A percentile compares a stretch with the other conserved stretches of the same genome.
phyloP scores from a whole-genome alignment of 306 rosid species.

The Betula pendula region DNA sequence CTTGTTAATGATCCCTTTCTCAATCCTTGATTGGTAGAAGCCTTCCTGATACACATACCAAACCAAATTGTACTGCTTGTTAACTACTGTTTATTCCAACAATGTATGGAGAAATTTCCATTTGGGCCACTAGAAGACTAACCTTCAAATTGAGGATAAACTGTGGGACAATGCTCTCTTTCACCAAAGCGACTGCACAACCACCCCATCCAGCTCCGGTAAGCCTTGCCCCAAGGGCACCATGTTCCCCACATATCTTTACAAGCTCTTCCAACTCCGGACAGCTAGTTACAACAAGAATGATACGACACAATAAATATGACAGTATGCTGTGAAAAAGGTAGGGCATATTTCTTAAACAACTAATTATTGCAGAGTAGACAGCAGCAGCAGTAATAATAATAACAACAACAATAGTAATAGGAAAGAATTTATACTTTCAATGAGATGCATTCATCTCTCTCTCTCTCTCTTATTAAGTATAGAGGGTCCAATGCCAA shows the following conservation, averaged over 20 bases:
- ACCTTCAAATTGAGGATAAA: conserved; percentile 90
- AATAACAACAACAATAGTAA: too few species aligned
- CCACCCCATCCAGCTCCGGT: conserved; percentile 99
- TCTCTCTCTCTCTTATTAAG: not conserved
- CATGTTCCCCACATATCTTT: conserved; percentile 49
- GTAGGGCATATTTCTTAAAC: not conserved
- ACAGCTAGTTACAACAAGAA: conserved; percentile 54
- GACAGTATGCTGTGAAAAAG: not conserved
- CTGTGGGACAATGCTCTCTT: conserved; percentile 82
- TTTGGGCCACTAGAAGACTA: conserved; percentile 9
- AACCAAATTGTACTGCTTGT: conserved; percentile 8
- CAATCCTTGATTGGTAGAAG: conserved; percentile 72
- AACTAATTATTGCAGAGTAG: not conserved
- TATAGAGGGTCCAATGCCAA: not conserved
- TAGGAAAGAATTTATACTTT: too few species aligned
- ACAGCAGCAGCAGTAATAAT: not conserved
- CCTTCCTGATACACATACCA: conserved; percentile 52
- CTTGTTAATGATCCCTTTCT: conserved; percentile 54
- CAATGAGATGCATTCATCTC: too few species aligned
- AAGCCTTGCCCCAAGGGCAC: conserved; percentile 94
- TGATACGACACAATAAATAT: not conserved
- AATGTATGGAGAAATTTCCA: not conserved
- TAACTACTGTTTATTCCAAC: too few species aligned
- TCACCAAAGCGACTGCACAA: conserved; percentile 92
- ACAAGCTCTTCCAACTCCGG: conserved; percentile 97